Base-by-base conservation (phyloP, 1,284 basidiomycete genomes). In the Caloboletus firmus region DNA sequence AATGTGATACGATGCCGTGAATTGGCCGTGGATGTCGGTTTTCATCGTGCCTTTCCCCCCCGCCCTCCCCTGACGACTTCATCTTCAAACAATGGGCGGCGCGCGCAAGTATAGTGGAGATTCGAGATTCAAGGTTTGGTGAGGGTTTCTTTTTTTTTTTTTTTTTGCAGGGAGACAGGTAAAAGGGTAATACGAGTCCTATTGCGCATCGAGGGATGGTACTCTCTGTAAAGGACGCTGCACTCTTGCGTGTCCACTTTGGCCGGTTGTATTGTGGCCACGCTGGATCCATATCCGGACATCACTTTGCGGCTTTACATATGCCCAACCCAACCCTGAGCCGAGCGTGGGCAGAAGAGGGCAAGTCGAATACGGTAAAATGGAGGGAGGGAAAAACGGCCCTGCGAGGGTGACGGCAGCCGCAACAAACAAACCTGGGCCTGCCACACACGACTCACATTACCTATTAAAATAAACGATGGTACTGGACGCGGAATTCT, bases 401-500 rank as follows among this genome's bases (percentile, higher is more conserved):
- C 24, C 31, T 47, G 36, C 39, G 30, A 52, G 43, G 45, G 45
- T 64, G 55, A 66, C 66, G 64, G 65, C 64, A 68, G 37, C 47
- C 43, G 41, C 60, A 39, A 53, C 36, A 31, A 40, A 24, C 45
- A 49, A 39, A 31, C 43, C 39, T 42, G 35, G n/a, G 17, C n/a
- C 35, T 55, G 57, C 62, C 57, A 61, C 57, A 66, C 40, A 24
- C 24, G 12, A 52, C 15, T 36, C 40, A 48, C 28, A 32, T 49
- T 35, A 31, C 49, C 31, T 26, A 15, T 43, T 46, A 18, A 8
- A 54, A 65, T 43, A 55, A 43, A 30, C 24, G 51, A 45, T 39
- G 32, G 20, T n/a, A 40, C 39, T 40, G 37, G 47, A 31, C 17
- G 34, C 36, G 34, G 47, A 52, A n/a, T 34, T 35, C 35, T 24